Evolutionary conservation across 805 yeast species (phyloP).

Genomic region (Saccharomyces mikatae): DNA sequence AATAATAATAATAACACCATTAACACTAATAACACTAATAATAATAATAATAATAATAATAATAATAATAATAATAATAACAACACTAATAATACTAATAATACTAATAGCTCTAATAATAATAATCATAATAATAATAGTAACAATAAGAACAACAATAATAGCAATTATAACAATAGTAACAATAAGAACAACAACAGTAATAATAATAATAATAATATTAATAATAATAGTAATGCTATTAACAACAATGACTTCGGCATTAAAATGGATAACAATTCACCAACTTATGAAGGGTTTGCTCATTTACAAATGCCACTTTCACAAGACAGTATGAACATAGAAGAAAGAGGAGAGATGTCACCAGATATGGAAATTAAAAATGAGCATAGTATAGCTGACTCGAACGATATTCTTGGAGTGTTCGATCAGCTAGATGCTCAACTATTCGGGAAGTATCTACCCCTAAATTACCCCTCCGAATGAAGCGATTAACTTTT

Average conservation of each 20-base stretch:
- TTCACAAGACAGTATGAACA: neutral
- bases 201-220: neutral
- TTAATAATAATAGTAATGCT: neutral
- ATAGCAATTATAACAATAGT: neutral
- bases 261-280: neutral
- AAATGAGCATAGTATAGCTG: neutral
- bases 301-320: neutral
- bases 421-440: slow-evolving; percentile 79
- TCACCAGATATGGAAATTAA: neutral
- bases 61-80: neutral
- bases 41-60: neutral
- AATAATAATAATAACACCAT: neutral
- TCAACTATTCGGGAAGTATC: slow-evolving; percentile 71
- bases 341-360: neutral
- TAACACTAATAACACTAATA: neutral
- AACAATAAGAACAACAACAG: neutral
- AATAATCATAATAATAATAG: neutral
- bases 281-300: neutral
- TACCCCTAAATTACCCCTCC: neutral
- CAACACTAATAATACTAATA: neutral
- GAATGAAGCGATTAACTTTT: neutral
- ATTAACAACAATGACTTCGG: neutral
- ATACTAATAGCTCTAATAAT: neutral
- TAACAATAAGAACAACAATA: neutral
- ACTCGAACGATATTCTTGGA: slow-evolving; percentile 50